These are phyloP conservation scores for Endoconidiophora laricicola DNA, from an alignment of 2,329 filamentous ascomycete genomes.

Conservation along the genomic window DNA sequence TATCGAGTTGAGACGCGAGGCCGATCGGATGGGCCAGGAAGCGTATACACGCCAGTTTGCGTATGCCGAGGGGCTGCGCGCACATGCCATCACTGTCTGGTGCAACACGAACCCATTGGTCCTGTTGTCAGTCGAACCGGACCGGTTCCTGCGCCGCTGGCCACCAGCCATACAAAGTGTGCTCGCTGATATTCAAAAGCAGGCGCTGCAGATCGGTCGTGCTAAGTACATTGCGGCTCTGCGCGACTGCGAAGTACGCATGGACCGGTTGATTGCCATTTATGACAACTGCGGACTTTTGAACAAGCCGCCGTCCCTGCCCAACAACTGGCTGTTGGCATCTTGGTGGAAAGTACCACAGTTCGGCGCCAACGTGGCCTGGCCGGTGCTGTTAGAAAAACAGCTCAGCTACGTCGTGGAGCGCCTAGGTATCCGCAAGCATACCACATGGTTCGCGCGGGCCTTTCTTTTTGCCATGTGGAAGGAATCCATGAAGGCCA, in stretches of 20 bases:
- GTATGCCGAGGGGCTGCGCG: slow-evolving; percentile 1
- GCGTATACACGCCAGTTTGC: slow-evolving; percentile 1
- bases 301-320: background rate
- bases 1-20: background rate
- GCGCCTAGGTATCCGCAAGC: background rate
- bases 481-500: slow-evolving; percentile 5
- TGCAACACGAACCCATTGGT: background rate
- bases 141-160: slow-evolving; percentile 6
- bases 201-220: background rate
- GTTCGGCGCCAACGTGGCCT: slow-evolving; percentile 3
- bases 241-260: background rate
- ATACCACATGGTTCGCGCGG: slow-evolving; percentile 1
- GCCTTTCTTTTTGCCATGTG: slow-evolving; percentile 7
- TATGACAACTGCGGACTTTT: slow-evolving; percentile 3
- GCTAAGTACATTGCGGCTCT: background rate
- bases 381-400: background rate
- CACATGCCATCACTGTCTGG: slow-evolving; percentile 1
- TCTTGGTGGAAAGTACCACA: slow-evolving; percentile 6
- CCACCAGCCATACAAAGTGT: background rate
- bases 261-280: background rate
- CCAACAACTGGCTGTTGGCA: slow-evolving; percentile 3
- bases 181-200: background rate
- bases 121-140: slow-evolving; percentile 2
- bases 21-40: background rate
- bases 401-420: background rate